phyloP scores from a whole-genome alignment of 768 basidiomycete species.

The Tephrocybe rancida region DNA sequence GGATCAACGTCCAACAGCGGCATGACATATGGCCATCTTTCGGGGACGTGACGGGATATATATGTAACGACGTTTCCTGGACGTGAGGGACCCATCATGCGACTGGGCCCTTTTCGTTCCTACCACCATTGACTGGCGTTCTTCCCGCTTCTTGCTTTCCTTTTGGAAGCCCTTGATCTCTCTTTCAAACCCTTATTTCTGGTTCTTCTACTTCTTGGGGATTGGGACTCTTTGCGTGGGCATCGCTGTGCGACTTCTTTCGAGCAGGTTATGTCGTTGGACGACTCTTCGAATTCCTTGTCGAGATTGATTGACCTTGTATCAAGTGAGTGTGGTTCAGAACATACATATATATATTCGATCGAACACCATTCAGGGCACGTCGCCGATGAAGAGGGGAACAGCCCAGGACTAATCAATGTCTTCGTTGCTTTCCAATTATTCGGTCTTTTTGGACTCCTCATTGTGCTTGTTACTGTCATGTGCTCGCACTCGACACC shows the following conservation, averaged over 20 bases:
- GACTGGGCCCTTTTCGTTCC: slow-evolving; percentile 5
- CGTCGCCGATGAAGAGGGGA: slow-evolving; percentile 1
- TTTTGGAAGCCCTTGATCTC: not conserved
- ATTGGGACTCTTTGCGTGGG: not conserved
- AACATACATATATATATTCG: not conserved
- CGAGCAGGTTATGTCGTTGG: not conserved
- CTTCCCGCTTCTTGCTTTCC: not conserved
- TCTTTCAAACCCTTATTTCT: not conserved
- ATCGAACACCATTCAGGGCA: not conserved
- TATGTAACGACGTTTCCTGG: not conserved
- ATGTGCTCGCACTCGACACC: slow-evolving; percentile 18
- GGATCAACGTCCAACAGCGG: no score
- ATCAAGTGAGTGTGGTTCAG: slow-evolving; percentile 1
- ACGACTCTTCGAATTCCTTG: not conserved
- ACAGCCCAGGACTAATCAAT: slow-evolving; percentile 14
- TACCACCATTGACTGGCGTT: slow-evolving; percentile 4
- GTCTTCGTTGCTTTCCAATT: slow-evolving; percentile 27
- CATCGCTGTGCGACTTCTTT: not conserved
- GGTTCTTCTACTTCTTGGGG: not conserved
- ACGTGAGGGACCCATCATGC: not conserved
- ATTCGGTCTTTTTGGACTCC: slow-evolving; percentile 22
- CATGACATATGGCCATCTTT: no score
- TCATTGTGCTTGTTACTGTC: slow-evolving; percentile 23
- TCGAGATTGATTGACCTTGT: not conserved
- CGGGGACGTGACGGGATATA: not conserved